A percentile compares a stretch with the other conserved stretches of the same genome.
Evolutionary conservation across 352 stramenopile species (phyloP).

Genomic region (Peronospora farinosa): DNA sequence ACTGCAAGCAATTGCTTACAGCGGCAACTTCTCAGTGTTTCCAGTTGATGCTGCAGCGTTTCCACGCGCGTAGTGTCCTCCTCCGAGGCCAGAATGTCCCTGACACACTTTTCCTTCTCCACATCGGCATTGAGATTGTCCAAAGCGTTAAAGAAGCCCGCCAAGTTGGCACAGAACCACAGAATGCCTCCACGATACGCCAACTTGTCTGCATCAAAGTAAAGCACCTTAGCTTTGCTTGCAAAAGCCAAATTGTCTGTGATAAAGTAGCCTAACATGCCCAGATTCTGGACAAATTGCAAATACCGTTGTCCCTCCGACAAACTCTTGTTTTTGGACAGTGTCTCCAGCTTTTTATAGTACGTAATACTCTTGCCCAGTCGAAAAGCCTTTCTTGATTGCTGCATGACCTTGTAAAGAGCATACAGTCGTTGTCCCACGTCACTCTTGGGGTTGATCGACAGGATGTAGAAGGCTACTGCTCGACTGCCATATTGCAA

Average conservation of each 20-base stretch:
- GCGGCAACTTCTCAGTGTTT: constrained; percentile 47
- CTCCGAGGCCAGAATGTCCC: constrained; percentile 64
- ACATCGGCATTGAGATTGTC: constrained; percentile 69
- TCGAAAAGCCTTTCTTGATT: constrained; percentile 80
- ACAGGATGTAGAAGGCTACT: constrained; percentile 71
- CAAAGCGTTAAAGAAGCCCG: constrained; percentile 65
- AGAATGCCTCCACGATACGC: constrained; percentile 62
- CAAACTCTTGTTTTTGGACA: constrained; percentile 52
- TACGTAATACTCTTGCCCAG: constrained; percentile 79
- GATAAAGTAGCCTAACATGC: constrained; percentile 82
- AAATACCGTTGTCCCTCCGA: constrained; percentile 48
- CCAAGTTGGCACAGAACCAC: constrained; percentile 82
- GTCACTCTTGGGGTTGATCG: constrained; percentile 75
- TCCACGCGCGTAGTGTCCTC: constrained; percentile 52
- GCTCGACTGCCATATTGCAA: constrained; percentile 82
- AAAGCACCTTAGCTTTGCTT: constrained; percentile 68
- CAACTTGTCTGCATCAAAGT: constrained; percentile 58
- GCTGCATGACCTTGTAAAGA: constrained; percentile 77
- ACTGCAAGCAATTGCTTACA: constrained; percentile 80
- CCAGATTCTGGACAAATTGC: constrained; percentile 71
- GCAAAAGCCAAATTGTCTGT: constrained; percentile 85
- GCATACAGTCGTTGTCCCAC: constrained; percentile 64
- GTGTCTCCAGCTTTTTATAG: constrained; percentile 64
- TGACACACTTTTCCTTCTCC: constrained; percentile 74
- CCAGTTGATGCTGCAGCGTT: constrained; percentile 51